Conservation (phyloP, 2,329 filamentous ascomycete genomes). For the Fusarium sp. region DNA sequence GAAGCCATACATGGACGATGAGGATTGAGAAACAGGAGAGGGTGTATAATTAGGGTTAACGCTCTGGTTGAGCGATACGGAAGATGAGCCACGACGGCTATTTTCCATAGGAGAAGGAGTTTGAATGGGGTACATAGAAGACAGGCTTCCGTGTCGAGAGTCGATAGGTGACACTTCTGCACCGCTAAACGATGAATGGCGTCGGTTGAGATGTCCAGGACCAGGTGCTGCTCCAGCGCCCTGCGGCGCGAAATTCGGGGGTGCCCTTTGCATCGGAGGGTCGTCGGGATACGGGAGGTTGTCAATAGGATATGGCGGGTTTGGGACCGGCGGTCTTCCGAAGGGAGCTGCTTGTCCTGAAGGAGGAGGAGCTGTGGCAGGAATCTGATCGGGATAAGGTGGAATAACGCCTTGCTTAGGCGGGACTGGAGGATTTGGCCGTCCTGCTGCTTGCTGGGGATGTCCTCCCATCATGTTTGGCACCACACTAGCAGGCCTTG, state of each 20-base stretch:
- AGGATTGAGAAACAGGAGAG: conserved; percentile 40
- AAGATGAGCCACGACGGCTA: conserved; percentile 37
- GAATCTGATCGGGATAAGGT: conserved; percentile 29
- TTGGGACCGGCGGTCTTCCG: conserved; percentile 23
- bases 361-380: conserved; percentile 32
- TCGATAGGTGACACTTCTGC: conserved; percentile 42
- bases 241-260: background rate
- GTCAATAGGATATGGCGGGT: conserved; percentile 29
- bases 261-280: conserved; percentile 7
- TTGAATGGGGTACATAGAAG: conserved; percentile 34
- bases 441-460: background rate
- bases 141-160: conserved; percentile 42
- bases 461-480: conserved; percentile 34
- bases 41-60: conserved; percentile 29
- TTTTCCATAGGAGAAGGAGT: conserved; percentile 45
- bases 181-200: conserved; percentile 42
- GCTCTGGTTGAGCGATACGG: conserved; percentile 18
- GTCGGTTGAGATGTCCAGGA: conserved; percentile 20
- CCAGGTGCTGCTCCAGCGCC: background rate
- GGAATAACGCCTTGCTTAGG: conserved; percentile 16
- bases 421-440: background rate
- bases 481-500: conserved; percentile 35
- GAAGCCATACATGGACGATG: conserved; percentile 26
- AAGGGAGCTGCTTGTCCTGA: conserved; percentile 29
- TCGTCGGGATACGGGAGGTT: conserved; percentile 32